Base-by-base conservation (phyloP, 805 yeast species). In the Candida montana region DNA sequence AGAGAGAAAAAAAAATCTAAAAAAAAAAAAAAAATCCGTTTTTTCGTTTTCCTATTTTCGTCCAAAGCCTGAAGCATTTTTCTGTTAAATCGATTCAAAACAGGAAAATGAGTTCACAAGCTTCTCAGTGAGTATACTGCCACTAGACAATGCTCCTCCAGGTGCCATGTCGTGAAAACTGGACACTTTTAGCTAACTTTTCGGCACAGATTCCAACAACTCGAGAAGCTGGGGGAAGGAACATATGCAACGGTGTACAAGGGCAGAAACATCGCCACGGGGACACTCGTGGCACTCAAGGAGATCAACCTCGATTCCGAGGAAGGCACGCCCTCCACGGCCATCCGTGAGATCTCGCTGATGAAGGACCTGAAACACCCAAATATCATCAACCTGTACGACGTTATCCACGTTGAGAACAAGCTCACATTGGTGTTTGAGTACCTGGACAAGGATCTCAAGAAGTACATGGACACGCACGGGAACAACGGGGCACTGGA, bases 201-300 rank as follows among this genome's bases (percentile, higher is more conserved):
- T 7, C 24, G 32, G 7, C 17, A 17, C 35, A 62, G 68, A 62
- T 54, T 54, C 43, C 59, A 54, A 29, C 59, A 53, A 44, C 75
- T 86, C 41, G 96, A 88, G 61, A 87, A 87, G 67, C 74, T 87
- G 30, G 96, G 96, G 31, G 96, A 87, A 65, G 96, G 96, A 37
- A 87, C 99, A 1, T 93, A 93, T 65, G 99, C 99, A 54, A 95
- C 96, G n/a, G 99, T 93, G 27, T 93, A 91, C 69, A 93, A 91
- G 57, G 99, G 85, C 31, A 77, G 88, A 58, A 93, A 86, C 62
- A 77, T 86, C 48, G 78, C 81, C 55, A 83, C 90, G 23, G 96
- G 89, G 38, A 89, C 86, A 41, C 72, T 90, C 16, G 99, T 93
- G 16, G 99, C 99, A 0, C 70, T 93, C 55, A 93, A 93, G 61